Evolutionary conservation across 371 early-diverging fungal species (phyloP).

Genomic region (Actinomucor elegans): DNA sequence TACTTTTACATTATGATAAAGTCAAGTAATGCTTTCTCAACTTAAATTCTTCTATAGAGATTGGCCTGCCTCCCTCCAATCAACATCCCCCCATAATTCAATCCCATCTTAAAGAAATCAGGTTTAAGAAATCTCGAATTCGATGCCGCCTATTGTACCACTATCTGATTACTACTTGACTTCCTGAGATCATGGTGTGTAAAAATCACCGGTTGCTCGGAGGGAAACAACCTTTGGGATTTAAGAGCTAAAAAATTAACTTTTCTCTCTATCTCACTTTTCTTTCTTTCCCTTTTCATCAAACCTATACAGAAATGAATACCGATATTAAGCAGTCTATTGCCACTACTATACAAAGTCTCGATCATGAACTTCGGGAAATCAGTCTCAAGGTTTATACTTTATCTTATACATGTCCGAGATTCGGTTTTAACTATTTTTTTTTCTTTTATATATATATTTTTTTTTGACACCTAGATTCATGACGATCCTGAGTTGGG

Average conservation of each 20-base stretch:
- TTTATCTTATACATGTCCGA: too few relatives aligned
- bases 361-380: constrained; percentile 23
- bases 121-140: too few relatives aligned
- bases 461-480: constrained; percentile 29
- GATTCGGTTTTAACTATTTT: too few relatives aligned
- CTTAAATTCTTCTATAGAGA: too few relatives aligned
- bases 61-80: too few relatives aligned
- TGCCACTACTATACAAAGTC: constrained; percentile 5
- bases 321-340: constrained; percentile 13
- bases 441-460: background rate
- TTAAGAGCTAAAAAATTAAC: background rate
- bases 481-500: constrained; percentile 69
- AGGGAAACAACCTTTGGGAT: background rate
- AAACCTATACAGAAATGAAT: constrained; percentile 2
- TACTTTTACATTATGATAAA: too few relatives aligned
- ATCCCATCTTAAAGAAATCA: too few relatives aligned
- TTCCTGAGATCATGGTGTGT: too few relatives aligned
- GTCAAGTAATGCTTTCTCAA: too few relatives aligned
- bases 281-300: background rate
- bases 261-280: background rate
- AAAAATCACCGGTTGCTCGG: constrained; percentile 14
- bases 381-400: constrained; percentile 22
- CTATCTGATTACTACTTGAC: too few relatives aligned
- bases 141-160: too few relatives aligned
- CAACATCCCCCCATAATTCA: too few relatives aligned